Conservation (phyloP, 495 filamentous ascomycete genomes). For the Penicillium bovifimosum region DNA sequence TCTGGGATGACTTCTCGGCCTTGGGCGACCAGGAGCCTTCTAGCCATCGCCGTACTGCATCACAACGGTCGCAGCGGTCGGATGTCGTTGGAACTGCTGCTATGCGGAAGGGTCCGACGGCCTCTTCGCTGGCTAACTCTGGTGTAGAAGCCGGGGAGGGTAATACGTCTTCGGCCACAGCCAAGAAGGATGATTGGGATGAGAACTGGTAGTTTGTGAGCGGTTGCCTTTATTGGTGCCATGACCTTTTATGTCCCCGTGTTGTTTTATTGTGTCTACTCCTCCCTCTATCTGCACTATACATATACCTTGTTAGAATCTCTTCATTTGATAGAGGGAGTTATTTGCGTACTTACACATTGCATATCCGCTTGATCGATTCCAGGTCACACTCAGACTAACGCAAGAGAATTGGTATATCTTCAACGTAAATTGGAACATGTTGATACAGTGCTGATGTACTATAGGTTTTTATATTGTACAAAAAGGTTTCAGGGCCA, state of each 20-base stretch:
- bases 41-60: slow-evolving; percentile 28
- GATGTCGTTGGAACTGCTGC: slow-evolving; percentile 66
- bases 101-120: slow-evolving; percentile 56
- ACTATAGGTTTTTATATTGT: neutral
- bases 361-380: neutral
- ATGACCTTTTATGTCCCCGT: slow-evolving; percentile 9
- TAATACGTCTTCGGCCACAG: slow-evolving; percentile 30
- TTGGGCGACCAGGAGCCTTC: slow-evolving; percentile 51
- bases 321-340: neutral
- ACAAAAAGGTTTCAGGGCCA: slow-evolving; percentile 1
- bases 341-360: neutral
- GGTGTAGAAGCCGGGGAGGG: slow-evolving; percentile 37
- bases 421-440: neutral
- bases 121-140: slow-evolving; percentile 17
- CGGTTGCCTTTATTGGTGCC: slow-evolving; percentile 1
- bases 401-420: neutral
- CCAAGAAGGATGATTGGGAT: slow-evolving; percentile 56
- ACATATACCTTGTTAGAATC: slow-evolving; percentile 14
- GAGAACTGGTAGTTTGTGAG: slow-evolving; percentile 53
- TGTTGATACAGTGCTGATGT: slow-evolving; percentile 8
- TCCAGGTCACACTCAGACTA: neutral
- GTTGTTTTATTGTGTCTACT: slow-evolving; percentile 1
- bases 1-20: slow-evolving; percentile 78
- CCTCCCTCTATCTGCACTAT: slow-evolving; percentile 2
- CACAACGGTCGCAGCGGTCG: slow-evolving; percentile 20